Evolutionary conservation across 331 rosid species (phyloP).

Genomic region (Spiraea crenata): DNA sequence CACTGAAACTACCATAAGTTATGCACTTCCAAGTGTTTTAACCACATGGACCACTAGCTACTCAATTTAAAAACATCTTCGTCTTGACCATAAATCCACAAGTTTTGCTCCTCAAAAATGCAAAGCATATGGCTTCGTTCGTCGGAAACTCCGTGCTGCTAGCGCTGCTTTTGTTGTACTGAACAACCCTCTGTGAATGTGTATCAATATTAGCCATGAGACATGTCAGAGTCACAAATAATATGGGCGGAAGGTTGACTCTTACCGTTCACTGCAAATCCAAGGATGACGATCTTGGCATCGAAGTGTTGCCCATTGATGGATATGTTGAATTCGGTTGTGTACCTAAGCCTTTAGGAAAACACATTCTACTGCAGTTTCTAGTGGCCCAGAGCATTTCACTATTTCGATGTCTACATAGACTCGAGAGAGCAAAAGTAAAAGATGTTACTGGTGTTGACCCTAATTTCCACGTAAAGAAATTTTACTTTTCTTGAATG

Average conservation of each 20-base stretch:
- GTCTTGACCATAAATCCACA: too few species aligned
- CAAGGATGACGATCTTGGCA: neutral
- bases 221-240: neutral
- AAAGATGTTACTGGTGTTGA: neutral
- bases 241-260: neutral
- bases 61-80: too few species aligned
- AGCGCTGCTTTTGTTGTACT: neutral
- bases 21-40: too few species aligned
- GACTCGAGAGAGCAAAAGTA: neutral
- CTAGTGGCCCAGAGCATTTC: neutral
- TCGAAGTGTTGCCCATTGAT: neutral
- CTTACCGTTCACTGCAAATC: constrained; percentile 1
- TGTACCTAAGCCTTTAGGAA: neutral
- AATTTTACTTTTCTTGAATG: too few species aligned
- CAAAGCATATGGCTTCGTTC: neutral
- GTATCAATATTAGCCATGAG: neutral
- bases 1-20: too few species aligned
- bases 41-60: too few species aligned
- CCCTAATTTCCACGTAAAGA: too few species aligned
- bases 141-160: neutral
- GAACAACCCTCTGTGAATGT: neutral
- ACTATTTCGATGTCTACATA: neutral
- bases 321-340: neutral
- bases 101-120: too few species aligned
- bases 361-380: neutral